Percentiles rank a stretch among this genome's conserved stretches.
phyloP scores from a whole-genome alignment of 1,284 basidiomycete genomes.

The Hemileccinum hortonii region DNA sequence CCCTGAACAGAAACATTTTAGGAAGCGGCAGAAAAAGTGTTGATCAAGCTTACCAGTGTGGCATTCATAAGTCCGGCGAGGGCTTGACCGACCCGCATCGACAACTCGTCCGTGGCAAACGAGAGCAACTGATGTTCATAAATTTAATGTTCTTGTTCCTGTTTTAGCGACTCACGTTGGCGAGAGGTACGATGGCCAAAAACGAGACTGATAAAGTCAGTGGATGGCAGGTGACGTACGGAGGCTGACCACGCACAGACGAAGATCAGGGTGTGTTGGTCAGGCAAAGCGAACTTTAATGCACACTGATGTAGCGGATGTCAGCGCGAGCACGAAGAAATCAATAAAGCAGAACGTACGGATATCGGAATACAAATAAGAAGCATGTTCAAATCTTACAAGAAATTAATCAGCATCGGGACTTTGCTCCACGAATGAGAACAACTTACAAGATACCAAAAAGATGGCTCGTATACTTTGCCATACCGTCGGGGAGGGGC shows the following conservation, averaged over 20 bases:
- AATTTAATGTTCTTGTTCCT: background rate
- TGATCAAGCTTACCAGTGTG: constrained; percentile 59
- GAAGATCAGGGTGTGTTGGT: constrained; percentile 64
- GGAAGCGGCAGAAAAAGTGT: background rate
- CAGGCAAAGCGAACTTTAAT: constrained; percentile 57
- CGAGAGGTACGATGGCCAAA: constrained; percentile 71
- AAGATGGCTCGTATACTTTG: constrained; percentile 51
- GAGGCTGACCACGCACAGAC: constrained; percentile 52
- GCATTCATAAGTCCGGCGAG: constrained; percentile 85
- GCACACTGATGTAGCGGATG: constrained; percentile 56
- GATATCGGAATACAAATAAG: constrained; percentile 69
- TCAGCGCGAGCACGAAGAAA: background rate
- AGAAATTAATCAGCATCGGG: background rate
- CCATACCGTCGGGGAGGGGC: constrained; percentile 41
- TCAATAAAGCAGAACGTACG: constrained; percentile 41
- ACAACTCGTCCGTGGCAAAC: constrained; percentile 86
- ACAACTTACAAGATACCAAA: constrained; percentile 48
- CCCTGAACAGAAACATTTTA: constrained; percentile 45
- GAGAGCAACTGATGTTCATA: constrained; percentile 59
- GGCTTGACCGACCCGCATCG: constrained; percentile 80
- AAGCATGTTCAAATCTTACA: constrained; percentile 62
- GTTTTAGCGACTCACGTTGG: constrained; percentile 49
- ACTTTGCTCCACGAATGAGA: background rate
- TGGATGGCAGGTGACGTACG: constrained; percentile 5
- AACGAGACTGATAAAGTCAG: constrained; percentile 56